phyloP scores from a whole-genome alignment of 192 early-diverging fungal species.

The Coemansia sp. region DNA sequence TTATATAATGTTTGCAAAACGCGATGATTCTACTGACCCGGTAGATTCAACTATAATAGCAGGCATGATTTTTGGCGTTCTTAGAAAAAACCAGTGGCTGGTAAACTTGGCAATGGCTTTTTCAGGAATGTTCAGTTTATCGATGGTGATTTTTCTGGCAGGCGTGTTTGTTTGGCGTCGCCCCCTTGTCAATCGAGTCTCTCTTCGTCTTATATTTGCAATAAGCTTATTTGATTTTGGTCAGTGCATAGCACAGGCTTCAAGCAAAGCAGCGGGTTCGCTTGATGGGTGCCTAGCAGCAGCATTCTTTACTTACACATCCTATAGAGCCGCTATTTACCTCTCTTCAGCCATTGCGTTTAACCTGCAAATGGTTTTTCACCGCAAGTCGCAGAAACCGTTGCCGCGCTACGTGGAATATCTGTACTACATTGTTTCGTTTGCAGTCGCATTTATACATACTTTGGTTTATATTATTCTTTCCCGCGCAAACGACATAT shows the following conservation, averaged over 20 bases:
- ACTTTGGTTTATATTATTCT: conserved; percentile 16
- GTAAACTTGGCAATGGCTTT: background rate
- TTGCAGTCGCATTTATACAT: conserved; percentile 13
- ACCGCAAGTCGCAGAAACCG: conserved; percentile 13
- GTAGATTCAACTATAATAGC: conserved; percentile 2
- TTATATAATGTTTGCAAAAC: background rate
- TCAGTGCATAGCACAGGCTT: conserved; percentile 15
- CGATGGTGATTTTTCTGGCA: conserved; percentile 22
- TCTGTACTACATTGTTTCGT: conserved; percentile 34
- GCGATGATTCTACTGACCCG: conserved; percentile 10
- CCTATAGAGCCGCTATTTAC: conserved; percentile 22
- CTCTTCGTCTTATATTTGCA: conserved; percentile 30
- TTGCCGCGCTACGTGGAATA: conserved; percentile 33
- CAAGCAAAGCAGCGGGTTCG: background rate
- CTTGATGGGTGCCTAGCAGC: background rate
- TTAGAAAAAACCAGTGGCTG: conserved; percentile 3
- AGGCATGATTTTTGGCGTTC: background rate
- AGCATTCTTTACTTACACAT: conserved; percentile 22
- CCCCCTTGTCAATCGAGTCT: conserved; percentile 29
- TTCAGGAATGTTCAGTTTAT: conserved; percentile 10
- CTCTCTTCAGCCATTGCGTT: conserved; percentile 40
- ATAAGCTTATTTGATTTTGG: conserved; percentile 29
- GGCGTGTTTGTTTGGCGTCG: conserved; percentile 34
- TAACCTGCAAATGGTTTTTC: conserved; percentile 39
- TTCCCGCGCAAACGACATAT: conserved; percentile 17